These are phyloP conservation scores for Hippophae tibetana DNA, from an alignment of 306 rosid species.

Conservation along the genomic window DNA sequence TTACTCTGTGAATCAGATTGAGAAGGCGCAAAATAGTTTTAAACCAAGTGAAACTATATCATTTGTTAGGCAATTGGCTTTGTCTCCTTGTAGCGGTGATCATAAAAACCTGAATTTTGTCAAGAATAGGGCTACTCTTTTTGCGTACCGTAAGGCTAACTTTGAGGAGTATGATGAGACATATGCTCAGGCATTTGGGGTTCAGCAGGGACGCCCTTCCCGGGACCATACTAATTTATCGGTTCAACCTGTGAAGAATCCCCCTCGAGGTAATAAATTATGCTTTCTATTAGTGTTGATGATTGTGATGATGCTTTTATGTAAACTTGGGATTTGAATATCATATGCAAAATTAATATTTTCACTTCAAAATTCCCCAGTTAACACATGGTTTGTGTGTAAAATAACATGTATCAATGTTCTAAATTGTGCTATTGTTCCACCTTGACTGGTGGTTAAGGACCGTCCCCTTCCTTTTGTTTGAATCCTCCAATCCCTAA, in stretches of 20 bases:
- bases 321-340: not conserved
- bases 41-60: conserved; percentile 47
- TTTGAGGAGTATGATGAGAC: conserved; percentile 92
- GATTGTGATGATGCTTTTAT: not conserved
- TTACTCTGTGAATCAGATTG: conserved; percentile 59
- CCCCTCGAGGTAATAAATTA: conserved; percentile 62
- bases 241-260: conserved; percentile 33
- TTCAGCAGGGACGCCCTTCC: conserved; percentile 39
- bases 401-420: too few species aligned
- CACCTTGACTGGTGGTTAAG: too few species aligned
- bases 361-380: too few species aligned
- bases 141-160: conserved; percentile 50
- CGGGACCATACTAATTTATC: conserved; percentile 22
- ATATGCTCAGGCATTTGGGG: conserved; percentile 90
- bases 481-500: too few species aligned
- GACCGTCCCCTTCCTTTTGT: not conserved
- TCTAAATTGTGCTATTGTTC: too few species aligned
- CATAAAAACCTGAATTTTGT: conserved; percentile 37
- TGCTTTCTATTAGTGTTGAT: conserved; percentile 10
- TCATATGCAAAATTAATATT: too few species aligned
- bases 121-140: conserved; percentile 53
- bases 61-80: conserved; percentile 63
- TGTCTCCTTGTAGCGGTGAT: conserved; percentile 43
- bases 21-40: conserved; percentile 51
- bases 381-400: too few species aligned